Percentiles rank a stretch among this genome's conserved stretches.
phyloP scores from a whole-genome alignment of 2,329 filamentous ascomycete species.

The Nemania serpens region DNA sequence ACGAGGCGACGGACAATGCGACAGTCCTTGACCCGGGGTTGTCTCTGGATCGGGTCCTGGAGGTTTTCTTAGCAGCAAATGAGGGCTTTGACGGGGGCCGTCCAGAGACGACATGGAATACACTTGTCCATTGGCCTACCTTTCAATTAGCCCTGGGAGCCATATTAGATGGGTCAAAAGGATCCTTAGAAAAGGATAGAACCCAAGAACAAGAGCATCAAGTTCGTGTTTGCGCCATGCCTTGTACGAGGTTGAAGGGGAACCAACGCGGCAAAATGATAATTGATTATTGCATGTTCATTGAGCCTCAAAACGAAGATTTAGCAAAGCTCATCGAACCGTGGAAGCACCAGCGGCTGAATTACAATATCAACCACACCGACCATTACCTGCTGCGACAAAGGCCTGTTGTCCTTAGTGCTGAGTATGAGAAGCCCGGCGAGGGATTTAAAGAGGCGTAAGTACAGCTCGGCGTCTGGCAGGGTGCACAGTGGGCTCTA shows the following conservation, averaged over 20 bases:
- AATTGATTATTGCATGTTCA: constrained; percentile 10
- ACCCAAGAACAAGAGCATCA: background rate
- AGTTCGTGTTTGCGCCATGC: background rate
- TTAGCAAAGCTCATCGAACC: background rate
- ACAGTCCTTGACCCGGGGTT: background rate
- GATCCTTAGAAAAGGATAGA: background rate
- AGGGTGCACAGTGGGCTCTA: constrained; percentile 12
- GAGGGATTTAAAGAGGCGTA: constrained; percentile 1
- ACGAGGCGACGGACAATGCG: background rate
- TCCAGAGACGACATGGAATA: constrained; percentile 8
- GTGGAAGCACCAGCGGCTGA: background rate
- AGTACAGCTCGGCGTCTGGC: constrained; percentile 8
- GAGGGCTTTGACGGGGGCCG: background rate
- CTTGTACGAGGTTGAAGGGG: background rate
- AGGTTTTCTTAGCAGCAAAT: background rate
- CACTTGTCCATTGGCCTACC: constrained; percentile 12
- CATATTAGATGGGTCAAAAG: background rate
- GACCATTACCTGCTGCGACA: constrained; percentile 6
- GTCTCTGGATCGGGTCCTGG: background rate
- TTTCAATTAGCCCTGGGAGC: constrained; percentile 11
- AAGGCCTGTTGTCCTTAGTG: constrained; percentile 2
- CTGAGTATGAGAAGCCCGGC: constrained; percentile 10
- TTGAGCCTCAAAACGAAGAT: background rate
- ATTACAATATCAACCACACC: constrained; percentile 6
- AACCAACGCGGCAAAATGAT: background rate